A percentile compares a stretch with the other conserved stretches of the same genome.
Evolutionary conservation across 2,329 filamentous ascomycete species (phyloP).

Genomic region (Diaporthe helianthi): DNA sequence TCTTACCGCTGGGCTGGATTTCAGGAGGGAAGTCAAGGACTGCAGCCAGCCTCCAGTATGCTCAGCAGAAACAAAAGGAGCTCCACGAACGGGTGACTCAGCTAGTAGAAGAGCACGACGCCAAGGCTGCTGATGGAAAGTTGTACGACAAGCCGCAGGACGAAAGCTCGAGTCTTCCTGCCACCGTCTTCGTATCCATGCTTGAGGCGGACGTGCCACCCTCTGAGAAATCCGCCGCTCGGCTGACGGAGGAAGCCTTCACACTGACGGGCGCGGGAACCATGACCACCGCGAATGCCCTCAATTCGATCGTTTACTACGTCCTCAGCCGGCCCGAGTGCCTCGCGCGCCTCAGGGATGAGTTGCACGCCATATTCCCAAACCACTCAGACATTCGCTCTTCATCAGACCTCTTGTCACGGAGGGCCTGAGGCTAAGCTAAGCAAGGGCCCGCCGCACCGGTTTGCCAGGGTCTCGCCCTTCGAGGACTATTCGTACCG

Average conservation of each 20-base stretch:
- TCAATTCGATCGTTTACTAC: conserved; percentile 15
- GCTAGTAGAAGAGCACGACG: background rate
- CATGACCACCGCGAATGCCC: conserved; percentile 12
- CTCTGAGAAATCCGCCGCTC: background rate
- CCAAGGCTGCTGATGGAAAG: background rate
- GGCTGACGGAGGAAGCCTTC: conserved; percentile 14
- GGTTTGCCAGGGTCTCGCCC: conserved; percentile 3
- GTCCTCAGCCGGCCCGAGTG: background rate
- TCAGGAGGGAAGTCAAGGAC: background rate
- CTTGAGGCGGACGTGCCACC: conserved; percentile 3
- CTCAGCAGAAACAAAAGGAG: conserved; percentile 12
- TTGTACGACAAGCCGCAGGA: background rate
- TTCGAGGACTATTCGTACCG: background rate
- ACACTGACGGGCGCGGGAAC: conserved; percentile 13
- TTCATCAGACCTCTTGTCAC: conserved; percentile 44
- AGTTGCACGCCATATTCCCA: conserved; percentile 43
- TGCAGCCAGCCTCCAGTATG: background rate
- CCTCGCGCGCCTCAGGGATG: conserved; percentile 29
- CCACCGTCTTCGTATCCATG: conserved; percentile 9
- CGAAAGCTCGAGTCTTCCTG: background rate
- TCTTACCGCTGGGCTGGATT: background rate
- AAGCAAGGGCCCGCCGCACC: conserved; percentile 1
- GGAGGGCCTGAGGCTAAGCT: conserved; percentile 44
- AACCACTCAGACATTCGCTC: conserved; percentile 39
- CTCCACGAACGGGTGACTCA: background rate